Evolutionary conservation across 1,139 yeast genomes (phyloP), one percentile per base, ranked within the genome.

Genomic region (Pichia sp.): DNA sequence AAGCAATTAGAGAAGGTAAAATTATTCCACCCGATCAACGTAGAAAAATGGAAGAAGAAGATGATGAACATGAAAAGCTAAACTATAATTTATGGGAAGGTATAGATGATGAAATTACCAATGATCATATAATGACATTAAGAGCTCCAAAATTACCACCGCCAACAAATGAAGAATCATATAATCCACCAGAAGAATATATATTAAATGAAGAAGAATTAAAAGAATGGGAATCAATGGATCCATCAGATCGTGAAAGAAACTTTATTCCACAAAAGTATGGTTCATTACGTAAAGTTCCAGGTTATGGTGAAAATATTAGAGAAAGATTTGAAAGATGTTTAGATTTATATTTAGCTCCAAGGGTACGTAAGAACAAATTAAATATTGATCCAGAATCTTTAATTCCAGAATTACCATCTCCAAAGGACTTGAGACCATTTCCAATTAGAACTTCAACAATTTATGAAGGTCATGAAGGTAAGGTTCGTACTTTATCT

Each of bases 131-230:
- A 43, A 90, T 90, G 97, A 89, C 82, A 59, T 74, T 91, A 61
- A 81, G 96, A 66, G 99, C 99, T 25, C 99, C 99, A 42, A 93
- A 93, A 69, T 65, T 90, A 64, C 83, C 96, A 22, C 98, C 98
- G 45, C 99, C 99, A 56, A 89, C 97, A 1, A 83, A 95, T 66
- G 99, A 91, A 62, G 97, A 93, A 71, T 84, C 95, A 62, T 93
- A 93, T 70, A 93, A 93, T 66, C 99, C 99, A 45, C 99, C 99
- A 16, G 96, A 80, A 66, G 99, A 93, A 73, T 93, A 93, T 65
- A 71, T 93, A 60, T 73, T 88, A 56, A 83, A 82, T 16, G 87
- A 82, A 51, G 93, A 90, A 64, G 99, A 93, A 67, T 73, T 73
- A 58, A 77, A 83, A 58, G 75, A 77, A 60, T 88, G 95, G 93